Evolutionary conservation across 305 asterid genomes (phyloP), one percentile per base, ranked within the genome.

Genomic region (Nicotiana rustica): DNA sequence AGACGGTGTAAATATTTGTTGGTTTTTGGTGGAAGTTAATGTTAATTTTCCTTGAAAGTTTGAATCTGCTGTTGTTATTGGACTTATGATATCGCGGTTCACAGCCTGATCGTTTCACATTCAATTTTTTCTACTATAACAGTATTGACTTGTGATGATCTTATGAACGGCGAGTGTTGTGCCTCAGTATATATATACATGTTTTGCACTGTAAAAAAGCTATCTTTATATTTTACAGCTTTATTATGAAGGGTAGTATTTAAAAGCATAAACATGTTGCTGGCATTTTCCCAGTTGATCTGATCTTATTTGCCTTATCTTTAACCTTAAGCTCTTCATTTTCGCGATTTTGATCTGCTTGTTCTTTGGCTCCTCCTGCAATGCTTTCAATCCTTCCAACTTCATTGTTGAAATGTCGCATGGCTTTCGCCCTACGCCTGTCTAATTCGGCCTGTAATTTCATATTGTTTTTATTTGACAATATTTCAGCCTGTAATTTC

Each of bases 251-350:
- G 36, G 62, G 29, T 79, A 71, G 65, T 73, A 68, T 81, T 94
- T 85, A 94, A 79, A 93, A 91, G 90, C 97, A 94, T 83, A 91
- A 71, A 85, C 93, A 92, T 78, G 94, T 86, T 80, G 93, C 70
- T 80, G 99, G 97, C 15, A 89, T 79, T 87, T 89, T 94, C 56
- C 99, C 99, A 2, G 97, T 96, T 81, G 84, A 83, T 91, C 97
- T 92, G 89, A 94, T 90, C 86, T 90, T 93, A 31, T 88, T 83
- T 80, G 97, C 92, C 87, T 91, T 96, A 82, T 89, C 94, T 85
- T 76, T 92, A 83, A 83, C 92, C 89, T 91, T 90, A 12, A 79
- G 61, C 86, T 96, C 99, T 88, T 96, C 95, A 0, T 89, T 91
- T 82, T 85, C 83, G 19, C 85, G 89, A 81, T 94, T 92, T 88